Evolutionary conservation across 768 basidiomycete genomes (phyloP), one percentile per base, ranked within the genome.

Genomic region (Psilocybe subaeruginosa): DNA sequence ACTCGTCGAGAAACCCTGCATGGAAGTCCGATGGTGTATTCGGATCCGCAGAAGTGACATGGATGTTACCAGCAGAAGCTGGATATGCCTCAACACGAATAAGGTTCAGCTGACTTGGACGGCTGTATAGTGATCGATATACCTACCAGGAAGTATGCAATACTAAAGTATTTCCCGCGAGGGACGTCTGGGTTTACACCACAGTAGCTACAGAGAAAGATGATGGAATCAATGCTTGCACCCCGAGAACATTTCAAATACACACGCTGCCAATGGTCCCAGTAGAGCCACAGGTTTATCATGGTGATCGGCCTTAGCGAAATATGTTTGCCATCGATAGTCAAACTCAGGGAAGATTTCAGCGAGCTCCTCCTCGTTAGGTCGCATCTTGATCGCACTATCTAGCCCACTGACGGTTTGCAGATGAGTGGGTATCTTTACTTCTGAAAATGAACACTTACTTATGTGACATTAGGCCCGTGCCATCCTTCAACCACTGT

Each of bases 231-330:
- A 35, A 8, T n/a, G 4, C n/a, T 8, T 17, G n/a, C 7, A 29
- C 16, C 2, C n/a, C 14, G 7, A n/a, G 33, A 14, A 51, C 3
- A 19, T 37, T 6, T 9, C 2, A 31, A 33, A 23, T 23, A 53
- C 51, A 33, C 16, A 53, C 51, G 76, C 77, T 3, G 80, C 70
- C n/a, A 79, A 60, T 0, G 76, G 62, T 0, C 77, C 78, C 9
- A 85, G 66, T 49, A 79, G 74, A 60, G 82, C 65, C 2, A 84
- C 80, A 7, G 85, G 79, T 66, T 88, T 88, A 66, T 89, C 88
- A 0, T 82, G 81, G 1, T 75, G 77, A 29, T 74, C 72, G 19
- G 71, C 9, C n/a, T 43, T 43, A 43, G 41, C 79, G 43, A 83
- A 88, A 68, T 81, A 84, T 8, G 72, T 68, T 5, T 78, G 70